Percentiles rank a stretch among this genome's conserved stretches.
phyloP scores from a whole-genome alignment of 2,329 filamentous ascomycete genomes.

The Trichoderma cornu-damae region DNA sequence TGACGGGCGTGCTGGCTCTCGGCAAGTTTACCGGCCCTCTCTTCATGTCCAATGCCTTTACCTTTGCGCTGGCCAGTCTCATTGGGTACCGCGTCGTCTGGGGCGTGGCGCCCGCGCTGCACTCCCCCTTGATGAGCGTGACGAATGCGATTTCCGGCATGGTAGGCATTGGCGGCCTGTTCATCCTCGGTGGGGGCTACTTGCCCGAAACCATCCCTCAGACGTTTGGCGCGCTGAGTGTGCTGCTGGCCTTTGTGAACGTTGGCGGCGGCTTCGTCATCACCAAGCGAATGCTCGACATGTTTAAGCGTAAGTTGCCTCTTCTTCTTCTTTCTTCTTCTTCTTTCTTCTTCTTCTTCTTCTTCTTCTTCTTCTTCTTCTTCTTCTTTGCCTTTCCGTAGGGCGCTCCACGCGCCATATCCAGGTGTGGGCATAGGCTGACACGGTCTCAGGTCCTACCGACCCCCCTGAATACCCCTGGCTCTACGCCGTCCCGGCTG shows the following conservation, averaged over 20 bases:
- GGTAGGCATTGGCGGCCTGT: slow-evolving; percentile 84
- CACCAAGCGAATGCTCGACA: slow-evolving; percentile 89
- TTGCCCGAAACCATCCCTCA: slow-evolving; percentile 75
- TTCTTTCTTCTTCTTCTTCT: neutral
- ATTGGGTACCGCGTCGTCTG: slow-evolving; percentile 87
- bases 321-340: neutral
- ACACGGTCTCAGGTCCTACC: slow-evolving; percentile 53
- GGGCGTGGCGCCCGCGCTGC: slow-evolving; percentile 77
- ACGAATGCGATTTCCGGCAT: slow-evolving; percentile 91
- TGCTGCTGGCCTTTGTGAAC: slow-evolving; percentile 81
- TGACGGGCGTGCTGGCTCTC: slow-evolving; percentile 68
- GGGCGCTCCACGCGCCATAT: neutral
- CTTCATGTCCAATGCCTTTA: slow-evolving; percentile 86
- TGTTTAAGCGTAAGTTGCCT: slow-evolving; percentile 66
- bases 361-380: neutral
- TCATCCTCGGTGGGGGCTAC: slow-evolving; percentile 80
- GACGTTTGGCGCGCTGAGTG: slow-evolving; percentile 69
- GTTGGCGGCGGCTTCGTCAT: slow-evolving; percentile 86
- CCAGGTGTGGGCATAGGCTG: slow-evolving; percentile 13
- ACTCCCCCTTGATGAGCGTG: slow-evolving; percentile 87
- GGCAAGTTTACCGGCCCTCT: slow-evolving; percentile 76
- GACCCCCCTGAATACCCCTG: slow-evolving; percentile 86
- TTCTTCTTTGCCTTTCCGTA: neutral
- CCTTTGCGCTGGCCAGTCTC: slow-evolving; percentile 74
- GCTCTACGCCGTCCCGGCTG: slow-evolving; percentile 74